Evolutionary conservation across 371 early-diverging fungal genomes (phyloP), one percentile per base, ranked within the genome.

Genomic region (Mucor saturninus): DNA sequence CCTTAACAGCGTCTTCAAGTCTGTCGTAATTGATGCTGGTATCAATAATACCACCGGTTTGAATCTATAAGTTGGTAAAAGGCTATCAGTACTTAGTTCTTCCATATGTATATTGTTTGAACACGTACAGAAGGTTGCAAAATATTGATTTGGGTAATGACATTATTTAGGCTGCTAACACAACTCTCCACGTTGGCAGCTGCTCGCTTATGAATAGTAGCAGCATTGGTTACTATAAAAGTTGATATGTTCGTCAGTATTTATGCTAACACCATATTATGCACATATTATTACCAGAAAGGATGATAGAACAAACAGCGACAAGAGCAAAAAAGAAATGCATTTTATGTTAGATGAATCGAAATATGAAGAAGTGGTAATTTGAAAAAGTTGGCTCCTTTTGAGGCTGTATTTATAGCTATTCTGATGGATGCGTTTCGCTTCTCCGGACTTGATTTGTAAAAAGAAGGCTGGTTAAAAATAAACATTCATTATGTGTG

Each of bases 261-360:
- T 21, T 21, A 21, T 21, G 21, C 21, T 21, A 21, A 21, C 21
- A 21, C 21, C 21, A 21, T 21, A 21, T 21, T 21, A 21, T 21
- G 21, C 21, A 21, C 21, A 21, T 21, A 21, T 21, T 21, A 21
- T 21, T 38, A 55, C 55, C 55, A 15, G 58, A 58, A 13, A 58
- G 11, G 6, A 58, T 21, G 37, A 48, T 35, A 13, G 49, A 30
- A 14, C 46, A 48, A 10, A 58, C 26, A 37, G 58, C 21, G 49
- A 35, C 14, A n/a, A 58, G 26, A 35, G 46, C 29, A 45, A 45
- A 14, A 29, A 40, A 32, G 43, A 58, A 31, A 45, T 21, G 58
- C 58, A 58, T 58, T n/a, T 46, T 58, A 9, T 7, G 21, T 48
- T 26, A 5, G 4, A 26, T 26, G 15, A 26, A 26, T 28, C 26